phyloP scores from a whole-genome alignment of 495 filamentous ascomycete genomes.

The Daldinia vernicosa region DNA sequence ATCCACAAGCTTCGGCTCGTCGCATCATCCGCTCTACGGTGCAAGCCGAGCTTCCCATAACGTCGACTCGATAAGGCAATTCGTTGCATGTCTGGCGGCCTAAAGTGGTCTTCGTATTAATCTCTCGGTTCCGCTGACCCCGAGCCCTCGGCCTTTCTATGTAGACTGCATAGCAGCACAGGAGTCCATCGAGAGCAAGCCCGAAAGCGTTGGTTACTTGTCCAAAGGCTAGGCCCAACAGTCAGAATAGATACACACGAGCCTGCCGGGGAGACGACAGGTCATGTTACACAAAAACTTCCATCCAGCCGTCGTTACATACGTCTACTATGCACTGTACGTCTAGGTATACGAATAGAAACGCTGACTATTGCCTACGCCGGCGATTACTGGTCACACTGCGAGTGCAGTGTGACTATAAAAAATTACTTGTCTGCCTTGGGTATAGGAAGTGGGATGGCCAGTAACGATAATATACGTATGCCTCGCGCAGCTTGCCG shows the following conservation, averaged over 20 bases:
- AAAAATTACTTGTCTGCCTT: background rate
- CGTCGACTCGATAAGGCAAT: constrained; percentile 11
- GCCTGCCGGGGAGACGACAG: constrained; percentile 18
- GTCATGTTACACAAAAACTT: constrained; percentile 33
- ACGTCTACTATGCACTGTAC: constrained; percentile 10
- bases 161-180: constrained; percentile 24
- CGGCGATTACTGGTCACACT: constrained; percentile 27
- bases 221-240: constrained; percentile 20
- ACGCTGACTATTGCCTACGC: constrained; percentile 31
- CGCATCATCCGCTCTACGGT: background rate
- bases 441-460: background rate
- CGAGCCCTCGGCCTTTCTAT: constrained; percentile 11
- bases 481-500: constrained; percentile 17
- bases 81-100: constrained; percentile 16
- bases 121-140: background rate
- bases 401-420: constrained; percentile 16
- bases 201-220: constrained; percentile 3
- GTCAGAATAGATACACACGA: constrained; percentile 10
- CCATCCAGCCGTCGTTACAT: constrained; percentile 17
- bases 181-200: background rate
- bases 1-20: constrained; percentile 2
- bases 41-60: constrained; percentile 1
- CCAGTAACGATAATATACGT: constrained; percentile 13
- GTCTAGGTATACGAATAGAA: constrained; percentile 1
- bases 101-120: constrained; percentile 21